Percentiles rank a stretch among this genome's conserved stretches.
phyloP scores from a whole-genome alignment of 768 basidiomycete genomes.

The Phaeolepiota aurea region DNA sequence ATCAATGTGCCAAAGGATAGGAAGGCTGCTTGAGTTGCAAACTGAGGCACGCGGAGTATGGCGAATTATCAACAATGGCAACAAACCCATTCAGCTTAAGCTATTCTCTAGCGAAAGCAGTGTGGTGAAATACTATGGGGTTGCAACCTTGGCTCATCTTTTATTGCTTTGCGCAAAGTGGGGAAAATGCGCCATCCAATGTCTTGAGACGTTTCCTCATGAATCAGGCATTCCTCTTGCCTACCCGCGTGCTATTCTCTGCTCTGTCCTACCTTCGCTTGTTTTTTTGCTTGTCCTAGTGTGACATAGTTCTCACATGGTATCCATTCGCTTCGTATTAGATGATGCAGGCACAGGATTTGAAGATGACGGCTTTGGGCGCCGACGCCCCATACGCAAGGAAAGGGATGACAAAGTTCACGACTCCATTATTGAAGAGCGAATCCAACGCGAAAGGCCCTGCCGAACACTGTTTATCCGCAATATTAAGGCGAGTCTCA shows the following conservation, averaged over 20 bases:
- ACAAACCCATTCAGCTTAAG: conserved; percentile 35
- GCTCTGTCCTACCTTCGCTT: conserved; percentile 39
- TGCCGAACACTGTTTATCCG: conserved; percentile 96
- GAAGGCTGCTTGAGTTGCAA: conserved; percentile 31
- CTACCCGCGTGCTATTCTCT: conserved; percentile 29
- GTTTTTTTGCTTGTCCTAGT: conserved; percentile 28
- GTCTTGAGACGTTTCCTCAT: conserved; percentile 12
- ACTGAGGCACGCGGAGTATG: conserved; percentile 44
- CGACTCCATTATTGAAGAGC: conserved; percentile 88
- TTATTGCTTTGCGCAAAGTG: neutral
- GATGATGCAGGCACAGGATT: conserved; percentile 53
- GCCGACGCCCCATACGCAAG: conserved; percentile 50
- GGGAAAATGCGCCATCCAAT: neutral
- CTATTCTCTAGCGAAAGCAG: conserved; percentile 39
- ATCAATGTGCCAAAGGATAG: conserved; percentile 30
- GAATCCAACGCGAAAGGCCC: conserved; percentile 88
- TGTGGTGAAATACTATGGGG: conserved; percentile 10
- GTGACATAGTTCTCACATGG: conserved; percentile 37
- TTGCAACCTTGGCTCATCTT: conserved; percentile 17
- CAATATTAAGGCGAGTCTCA: conserved; percentile 87
- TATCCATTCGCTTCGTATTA: conserved; percentile 45
- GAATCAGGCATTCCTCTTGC: conserved; percentile 19
- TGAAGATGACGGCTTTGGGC: conserved; percentile 39
- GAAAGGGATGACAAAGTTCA: conserved; percentile 86
- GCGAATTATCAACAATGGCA: conserved; percentile 25